Evolutionary conservation across 2,329 filamentous ascomycete genomes (phyloP).

Genomic region (Coniochaeta prunicola): DNA sequence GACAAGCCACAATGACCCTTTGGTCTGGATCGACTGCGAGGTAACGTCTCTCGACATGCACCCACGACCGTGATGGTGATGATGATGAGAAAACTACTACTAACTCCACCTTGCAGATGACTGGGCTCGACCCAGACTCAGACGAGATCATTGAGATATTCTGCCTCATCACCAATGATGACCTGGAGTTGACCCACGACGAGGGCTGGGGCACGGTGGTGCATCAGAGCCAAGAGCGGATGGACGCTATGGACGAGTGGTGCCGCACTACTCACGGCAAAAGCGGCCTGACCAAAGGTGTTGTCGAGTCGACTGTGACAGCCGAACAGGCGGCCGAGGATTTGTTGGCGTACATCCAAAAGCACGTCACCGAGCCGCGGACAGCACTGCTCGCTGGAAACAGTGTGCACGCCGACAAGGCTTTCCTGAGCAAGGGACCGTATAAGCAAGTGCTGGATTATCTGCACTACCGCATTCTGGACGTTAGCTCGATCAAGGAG

Average conservation of each 20-base stretch:
- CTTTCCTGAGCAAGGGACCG: conserved; percentile 68
- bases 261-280: conserved; percentile 72
- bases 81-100: neutral
- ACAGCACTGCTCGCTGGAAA: conserved; percentile 80
- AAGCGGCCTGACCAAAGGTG: conserved; percentile 74
- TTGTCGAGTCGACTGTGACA: conserved; percentile 65
- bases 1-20: conserved; percentile 40
- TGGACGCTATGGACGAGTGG: conserved; percentile 83
- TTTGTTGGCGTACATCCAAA: conserved; percentile 72
- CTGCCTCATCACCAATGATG: conserved; percentile 80
- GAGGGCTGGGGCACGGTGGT: conserved; percentile 75
- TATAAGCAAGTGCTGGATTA: conserved; percentile 68
- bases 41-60: conserved; percentile 22
- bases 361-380: conserved; percentile 58
- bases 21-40: conserved; percentile 80
- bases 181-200: conserved; percentile 69
- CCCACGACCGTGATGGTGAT: neutral
- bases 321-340: conserved; percentile 63
- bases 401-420: conserved; percentile 82
- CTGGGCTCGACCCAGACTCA: conserved; percentile 67
- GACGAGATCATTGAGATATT: conserved; percentile 89
- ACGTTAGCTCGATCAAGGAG: conserved; percentile 91
- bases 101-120: conserved; percentile 62
- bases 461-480: conserved; percentile 83
- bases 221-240: conserved; percentile 60